Evolutionary conservation across 192 early-diverging fungal species (phyloP), one percentile per base, ranked within the genome.

Genomic region (Coemansia sp.): DNA sequence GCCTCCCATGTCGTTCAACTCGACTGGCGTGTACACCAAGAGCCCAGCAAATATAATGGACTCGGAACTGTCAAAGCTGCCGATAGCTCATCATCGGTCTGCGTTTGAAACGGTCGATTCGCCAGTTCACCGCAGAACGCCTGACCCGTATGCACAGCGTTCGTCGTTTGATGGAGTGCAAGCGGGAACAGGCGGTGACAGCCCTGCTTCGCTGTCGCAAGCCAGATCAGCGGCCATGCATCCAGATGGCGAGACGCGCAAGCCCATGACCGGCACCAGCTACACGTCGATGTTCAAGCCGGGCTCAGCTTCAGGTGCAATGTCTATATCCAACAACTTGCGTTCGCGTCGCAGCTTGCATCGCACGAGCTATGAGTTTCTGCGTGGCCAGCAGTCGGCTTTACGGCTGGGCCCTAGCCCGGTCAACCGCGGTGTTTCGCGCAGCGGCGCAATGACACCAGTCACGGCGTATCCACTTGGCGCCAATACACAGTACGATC

Each of bases 291-390:
- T 67, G 17, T 69, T 75, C 60, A 69, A 69, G 38, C 21, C 69
- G 9, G 64, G 65, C 12, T 10, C 60, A 10, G 64, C 54, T 3
- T 53, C 68, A 31, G 67, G 77, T 2, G 53, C 68, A 7, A 45
- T 53, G 19, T 71, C 72, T 12, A 22, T 80, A 38, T 62, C 72
- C 5, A 65, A 68, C 27, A 74, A 71, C 25, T n/a, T 80, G 31
- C 64, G 77, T 6, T 57, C 77, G 22, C 73, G 62, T 39, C 71
- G 72, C 12, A 72, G 69, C 27, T 26, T 75, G 48, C 77, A 80
- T 6, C 68, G 69, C 5, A 14, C 60, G 8, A 68, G 65, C 65
- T 63, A 37, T 21, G 77, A 80, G 21, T 55, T 60, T 1, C 31
- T 64, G 62, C 77, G 77, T 45, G 51, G 58, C 48, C 72, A 74